Evolutionary conservation across 352 stramenopile species (phyloP), one percentile per base, ranked within the genome.

Genomic region (Pythium sukuiense): DNA sequence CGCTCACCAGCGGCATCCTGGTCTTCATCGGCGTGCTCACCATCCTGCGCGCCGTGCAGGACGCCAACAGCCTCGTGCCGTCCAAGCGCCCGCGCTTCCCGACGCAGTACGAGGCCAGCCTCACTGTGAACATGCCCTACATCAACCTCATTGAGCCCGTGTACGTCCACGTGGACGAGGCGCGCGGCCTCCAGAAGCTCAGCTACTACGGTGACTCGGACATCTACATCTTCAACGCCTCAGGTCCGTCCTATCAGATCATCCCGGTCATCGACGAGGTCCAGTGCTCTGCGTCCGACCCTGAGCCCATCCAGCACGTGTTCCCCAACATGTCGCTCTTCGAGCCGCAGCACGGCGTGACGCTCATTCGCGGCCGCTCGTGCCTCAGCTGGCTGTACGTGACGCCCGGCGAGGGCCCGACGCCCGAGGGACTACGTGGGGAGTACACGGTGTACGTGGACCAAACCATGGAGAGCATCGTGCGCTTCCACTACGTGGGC

Each of bases 381-480:
- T 97, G 89, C 56, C 83, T 92, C 55, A 88, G 81, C 61, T 97
- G 87, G 88, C 90, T 90, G 60, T 93, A 88, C 59, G 64, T 82
- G 26, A 93, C 88, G 3, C 75, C 81, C 29, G 69, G 72, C 6
- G 63, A 83, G 24, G 71, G 80, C 29, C 82, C 76, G 2, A 91
- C 84, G 1, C 63, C 65, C 0, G 85, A 90, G 55, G 87, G 87
- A 2, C 69, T 93, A 12, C 59, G 92, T 48, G 89, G 89, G 49
- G 84, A 93, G 65, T 97, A 97, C 74, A 93, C 82, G 32, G 74
- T 96, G 26, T 97, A 89, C 61, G 87, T 96, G 26, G 86, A 95
- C 64, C 80, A 89, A 62, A 71, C 75, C 35, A 87, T 76, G 13
- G 83, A 95, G 52, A 64, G 78, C 8, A 87, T 88, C 32, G 87